Conservation (phyloP, 2,329 filamentous ascomycete species). For the Diaporthe sp. region DNA sequence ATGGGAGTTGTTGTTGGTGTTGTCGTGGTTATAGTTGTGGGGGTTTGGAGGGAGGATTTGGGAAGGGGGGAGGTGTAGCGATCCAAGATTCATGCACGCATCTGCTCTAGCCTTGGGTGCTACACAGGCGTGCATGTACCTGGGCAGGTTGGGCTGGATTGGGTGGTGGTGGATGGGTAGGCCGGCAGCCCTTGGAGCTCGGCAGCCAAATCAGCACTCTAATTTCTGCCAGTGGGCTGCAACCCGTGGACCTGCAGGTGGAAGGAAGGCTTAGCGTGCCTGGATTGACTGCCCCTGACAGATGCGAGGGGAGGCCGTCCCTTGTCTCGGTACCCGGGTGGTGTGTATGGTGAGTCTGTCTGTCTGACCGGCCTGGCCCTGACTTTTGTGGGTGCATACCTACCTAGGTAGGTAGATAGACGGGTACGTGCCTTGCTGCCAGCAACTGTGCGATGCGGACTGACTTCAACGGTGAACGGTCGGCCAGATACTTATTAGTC, state of each 20-base stretch:
- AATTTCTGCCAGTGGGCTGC: conserved; percentile 22
- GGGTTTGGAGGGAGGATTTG: neutral
- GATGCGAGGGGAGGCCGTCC: conserved; percentile 22
- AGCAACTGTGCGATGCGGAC: neutral
- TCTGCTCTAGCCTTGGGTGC: conserved; percentile 14
- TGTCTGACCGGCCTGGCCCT: neutral
- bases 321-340: neutral
- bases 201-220: conserved; percentile 25
- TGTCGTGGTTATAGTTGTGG: neutral
- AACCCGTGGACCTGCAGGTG: conserved; percentile 17
- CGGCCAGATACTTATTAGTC: neutral
- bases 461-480: neutral
- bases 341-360: neutral
- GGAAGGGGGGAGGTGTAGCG: neutral
- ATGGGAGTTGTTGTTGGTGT: neutral
- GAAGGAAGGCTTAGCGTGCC: conserved; percentile 23
- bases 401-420: neutral
- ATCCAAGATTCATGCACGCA: conserved; percentile 27
- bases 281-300: conserved; percentile 24
- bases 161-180: neutral
- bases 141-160: conserved; percentile 8
- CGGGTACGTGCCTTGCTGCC: neutral
- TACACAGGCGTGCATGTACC: conserved; percentile 11
- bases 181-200: neutral
- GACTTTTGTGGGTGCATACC: neutral